A percentile compares a stretch with the other conserved stretches of the same genome.
These are phyloP conservation scores for Yamadazyma oceani DNA, from an alignment of 1,139 yeast species.

Conservation along the genomic window DNA sequence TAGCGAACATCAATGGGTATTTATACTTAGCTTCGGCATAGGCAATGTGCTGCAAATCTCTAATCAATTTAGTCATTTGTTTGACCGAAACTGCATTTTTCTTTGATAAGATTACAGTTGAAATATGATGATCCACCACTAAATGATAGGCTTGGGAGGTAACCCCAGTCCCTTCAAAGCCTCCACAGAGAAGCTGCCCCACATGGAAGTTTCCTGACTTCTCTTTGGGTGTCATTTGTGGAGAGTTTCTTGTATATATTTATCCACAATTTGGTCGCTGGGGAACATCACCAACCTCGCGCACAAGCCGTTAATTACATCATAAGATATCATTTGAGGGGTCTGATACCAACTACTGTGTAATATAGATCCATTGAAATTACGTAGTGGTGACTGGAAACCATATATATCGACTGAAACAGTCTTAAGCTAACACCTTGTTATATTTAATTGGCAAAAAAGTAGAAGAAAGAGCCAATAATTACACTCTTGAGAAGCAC, in stretches of 20 bases:
- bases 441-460: no score
- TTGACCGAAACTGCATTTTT: conserved; percentile 54
- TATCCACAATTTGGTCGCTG: no score
- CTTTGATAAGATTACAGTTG: conserved; percentile 56
- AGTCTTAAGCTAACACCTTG: no score
- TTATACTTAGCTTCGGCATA: conserved; percentile 49
- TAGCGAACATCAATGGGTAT: conserved; percentile 68
- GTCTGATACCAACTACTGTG: no score
- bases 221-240: no score
- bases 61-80: conserved; percentile 51
- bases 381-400: no score
- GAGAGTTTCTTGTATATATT: no score
- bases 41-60: conserved; percentile 59
- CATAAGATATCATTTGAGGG: no score
- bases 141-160: conserved; percentile 57
- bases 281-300: background rate
- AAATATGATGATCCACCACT: conserved; percentile 53
- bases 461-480: no score
- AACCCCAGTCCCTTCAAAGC: conserved; percentile 59
- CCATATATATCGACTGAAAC: no score
- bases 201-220: conserved; percentile 19
- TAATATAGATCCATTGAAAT: no score
- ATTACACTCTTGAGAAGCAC: no score
- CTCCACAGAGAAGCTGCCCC: conserved; percentile 63
- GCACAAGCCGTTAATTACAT: background rate